Percentiles rank a stretch among this genome's conserved stretches.
Evolutionary conservation across 1,284 basidiomycete genomes (phyloP).

Genomic region (Albatrellus sp.): DNA sequence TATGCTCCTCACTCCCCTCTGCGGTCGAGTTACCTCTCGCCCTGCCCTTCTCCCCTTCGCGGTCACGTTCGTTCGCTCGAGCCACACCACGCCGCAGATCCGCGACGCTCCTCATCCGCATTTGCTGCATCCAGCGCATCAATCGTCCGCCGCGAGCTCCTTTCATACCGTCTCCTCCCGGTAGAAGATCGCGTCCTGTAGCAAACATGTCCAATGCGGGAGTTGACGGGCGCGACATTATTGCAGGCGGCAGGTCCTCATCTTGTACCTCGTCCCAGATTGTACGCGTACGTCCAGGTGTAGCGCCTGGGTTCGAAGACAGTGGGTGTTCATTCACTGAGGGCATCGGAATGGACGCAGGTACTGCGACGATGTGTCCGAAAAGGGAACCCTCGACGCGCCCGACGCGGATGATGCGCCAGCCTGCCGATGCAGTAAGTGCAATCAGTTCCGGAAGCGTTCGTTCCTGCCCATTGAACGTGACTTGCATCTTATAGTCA

Average conservation of each 20-base stretch:
- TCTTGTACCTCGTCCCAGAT: background rate
- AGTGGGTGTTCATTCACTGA: background rate
- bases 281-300: background rate
- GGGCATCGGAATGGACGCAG: constrained; percentile 17
- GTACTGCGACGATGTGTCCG: constrained; percentile 53
- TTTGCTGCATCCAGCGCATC: constrained; percentile 8
- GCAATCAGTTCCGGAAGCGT: constrained; percentile 53
- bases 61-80: background rate
- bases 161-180: constrained; percentile 3
- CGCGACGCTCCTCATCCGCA: constrained; percentile 4
- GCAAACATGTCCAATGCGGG: constrained; percentile 10
- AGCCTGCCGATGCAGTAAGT: constrained; percentile 48
- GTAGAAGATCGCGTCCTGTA: constrained; percentile 7
- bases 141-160: background rate
- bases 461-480: constrained; percentile 60
- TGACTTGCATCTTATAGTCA: constrained; percentile 47
- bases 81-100: constrained; percentile 5
- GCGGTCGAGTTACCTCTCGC: background rate
- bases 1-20: background rate
- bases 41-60: background rate
- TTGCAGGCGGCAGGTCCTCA: constrained; percentile 2
- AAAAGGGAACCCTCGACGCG: constrained; percentile 50
- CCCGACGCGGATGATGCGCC: constrained; percentile 49
- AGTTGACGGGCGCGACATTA: constrained; percentile 8
- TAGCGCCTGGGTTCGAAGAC: background rate